These are phyloP conservation scores for Diaporthe vexans DNA, from an alignment of 2,329 filamentous ascomycete genomes.

Conservation along the genomic window DNA sequence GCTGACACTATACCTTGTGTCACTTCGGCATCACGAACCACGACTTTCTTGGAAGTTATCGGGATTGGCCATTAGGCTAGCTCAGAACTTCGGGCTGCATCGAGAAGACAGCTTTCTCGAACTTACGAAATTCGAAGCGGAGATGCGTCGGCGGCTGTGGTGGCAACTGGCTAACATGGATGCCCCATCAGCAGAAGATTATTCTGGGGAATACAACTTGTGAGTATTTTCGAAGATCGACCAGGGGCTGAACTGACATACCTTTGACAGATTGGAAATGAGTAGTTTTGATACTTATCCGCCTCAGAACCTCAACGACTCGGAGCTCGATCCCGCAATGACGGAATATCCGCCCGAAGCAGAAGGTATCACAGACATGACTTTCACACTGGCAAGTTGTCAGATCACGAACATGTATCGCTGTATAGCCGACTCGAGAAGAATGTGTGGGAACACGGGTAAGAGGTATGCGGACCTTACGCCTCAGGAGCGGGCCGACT, in stretches of 20 bases:
- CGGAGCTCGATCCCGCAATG: not conserved
- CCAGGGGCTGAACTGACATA: not conserved
- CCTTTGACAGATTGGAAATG: not conserved
- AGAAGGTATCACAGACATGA: not conserved
- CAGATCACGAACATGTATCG: not conserved
- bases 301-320: constrained; percentile 1
- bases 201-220: constrained; percentile 23
- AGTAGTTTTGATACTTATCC: constrained; percentile 4
- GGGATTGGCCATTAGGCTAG: not conserved
- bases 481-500: not conserved
- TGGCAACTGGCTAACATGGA: constrained; percentile 17
- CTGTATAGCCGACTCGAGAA: constrained; percentile 1
- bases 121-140: constrained; percentile 8
- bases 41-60: constrained; percentile 3
- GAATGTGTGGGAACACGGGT: not conserved
- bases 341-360: not conserved
- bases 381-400: not conserved
- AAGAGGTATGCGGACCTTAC: not conserved
- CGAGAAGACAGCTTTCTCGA: not conserved
- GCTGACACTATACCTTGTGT: constrained; percentile 9
- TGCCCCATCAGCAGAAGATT: constrained; percentile 10
- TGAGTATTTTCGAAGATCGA: not conserved
- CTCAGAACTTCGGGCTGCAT: constrained; percentile 7
- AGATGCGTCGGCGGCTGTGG: constrained; percentile 18
- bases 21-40: not conserved